Base-by-base conservation (phyloP, 768 basidiomycete species). In the Piloderma croceum region DNA sequence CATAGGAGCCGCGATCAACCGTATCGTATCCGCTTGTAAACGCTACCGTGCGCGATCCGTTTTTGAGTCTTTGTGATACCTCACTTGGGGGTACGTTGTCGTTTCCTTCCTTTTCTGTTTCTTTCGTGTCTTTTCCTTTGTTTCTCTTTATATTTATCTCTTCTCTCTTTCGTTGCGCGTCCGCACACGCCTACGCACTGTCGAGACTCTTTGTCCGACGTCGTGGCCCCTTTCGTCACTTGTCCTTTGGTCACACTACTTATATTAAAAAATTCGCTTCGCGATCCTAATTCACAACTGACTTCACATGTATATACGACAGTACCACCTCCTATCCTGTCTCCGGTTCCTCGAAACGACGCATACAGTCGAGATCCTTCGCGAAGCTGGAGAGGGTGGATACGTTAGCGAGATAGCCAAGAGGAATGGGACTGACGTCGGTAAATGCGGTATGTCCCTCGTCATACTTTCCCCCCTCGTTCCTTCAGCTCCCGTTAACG, bases 311-410 rank as follows among this genome's bases (percentile, higher is more conserved):
- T 29, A 17, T 5, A 10, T 11, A 27, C 23, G 39, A n/a, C 42
- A 86, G 81, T 86, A 85, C 50, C 81, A 84, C 52, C 65, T 88
- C 13, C 82, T 85, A 0, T 76, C 82, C 4, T 86, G 83, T 52
- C 65, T 89, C 59, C 77, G 84, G 15, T 68, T 88, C 23, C 57
- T 88, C 13, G 84, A 88, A 55, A 79, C 81, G 3, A 73, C 83
- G 1, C 80, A 87, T 52, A 70, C 77, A 20, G 72, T 74, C 6
- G 86, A 89, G 53, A 74, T 87, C 11, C 65, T 89, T 1, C 73
- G 80, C 7, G 79, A 77, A 41, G 77, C 79, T 11, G 83, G 81
- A 2, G 65, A 73, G 0, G 44, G 54, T 11, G 74, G 74, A 9
- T 50, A 77, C 50, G 75, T 75, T 21, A 53, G 68, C 12, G 50